A percentile compares a stretch with the other conserved stretches of the same genome.
phyloP scores from a whole-genome alignment of 352 stramenopile species.

The Pythium volutum region DNA sequence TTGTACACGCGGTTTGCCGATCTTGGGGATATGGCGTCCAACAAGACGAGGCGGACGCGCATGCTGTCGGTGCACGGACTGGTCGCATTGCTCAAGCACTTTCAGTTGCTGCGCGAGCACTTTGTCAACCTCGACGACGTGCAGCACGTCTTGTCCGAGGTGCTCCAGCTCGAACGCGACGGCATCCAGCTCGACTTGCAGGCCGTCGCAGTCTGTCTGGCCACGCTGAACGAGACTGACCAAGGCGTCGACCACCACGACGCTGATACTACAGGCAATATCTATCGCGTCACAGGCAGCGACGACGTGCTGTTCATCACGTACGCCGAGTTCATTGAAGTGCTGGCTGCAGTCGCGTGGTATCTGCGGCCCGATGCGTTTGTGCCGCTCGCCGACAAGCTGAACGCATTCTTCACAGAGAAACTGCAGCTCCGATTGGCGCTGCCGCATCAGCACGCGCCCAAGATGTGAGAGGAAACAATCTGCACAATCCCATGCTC shows the following conservation, averaged over 20 bases:
- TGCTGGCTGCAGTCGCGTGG: conserved; percentile 49
- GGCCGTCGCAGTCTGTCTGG: conserved; percentile 11
- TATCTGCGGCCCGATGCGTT: conserved; percentile 65
- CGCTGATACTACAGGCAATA: neutral
- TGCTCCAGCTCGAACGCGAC: conserved; percentile 58
- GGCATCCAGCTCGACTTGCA: conserved; percentile 40
- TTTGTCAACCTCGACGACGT: conserved; percentile 61
- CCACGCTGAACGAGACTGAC: neutral
- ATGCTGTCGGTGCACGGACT: conserved; percentile 55
- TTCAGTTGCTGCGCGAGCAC: conserved; percentile 54
- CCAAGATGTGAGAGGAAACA: conserved; percentile 4
- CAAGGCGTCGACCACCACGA: neutral
- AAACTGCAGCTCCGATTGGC: conserved; percentile 12
- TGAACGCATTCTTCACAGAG: conserved; percentile 52
- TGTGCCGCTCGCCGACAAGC: conserved; percentile 47
- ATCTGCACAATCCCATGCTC: neutral
- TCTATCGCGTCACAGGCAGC: neutral
- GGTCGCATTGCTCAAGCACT: conserved; percentile 44
- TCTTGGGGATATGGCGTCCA: conserved; percentile 10
- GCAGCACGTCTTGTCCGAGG: conserved; percentile 54
- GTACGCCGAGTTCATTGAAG: conserved; percentile 58
- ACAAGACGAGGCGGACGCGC: neutral
- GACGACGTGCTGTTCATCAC: conserved; percentile 45
- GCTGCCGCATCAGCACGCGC: neutral
- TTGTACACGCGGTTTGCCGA: conserved; percentile 47